A percentile compares a stretch with the other conserved stretches of the same genome.
Conservation (phyloP, 106 monocot species). For the Dactylorhiza incarnata region DNA sequence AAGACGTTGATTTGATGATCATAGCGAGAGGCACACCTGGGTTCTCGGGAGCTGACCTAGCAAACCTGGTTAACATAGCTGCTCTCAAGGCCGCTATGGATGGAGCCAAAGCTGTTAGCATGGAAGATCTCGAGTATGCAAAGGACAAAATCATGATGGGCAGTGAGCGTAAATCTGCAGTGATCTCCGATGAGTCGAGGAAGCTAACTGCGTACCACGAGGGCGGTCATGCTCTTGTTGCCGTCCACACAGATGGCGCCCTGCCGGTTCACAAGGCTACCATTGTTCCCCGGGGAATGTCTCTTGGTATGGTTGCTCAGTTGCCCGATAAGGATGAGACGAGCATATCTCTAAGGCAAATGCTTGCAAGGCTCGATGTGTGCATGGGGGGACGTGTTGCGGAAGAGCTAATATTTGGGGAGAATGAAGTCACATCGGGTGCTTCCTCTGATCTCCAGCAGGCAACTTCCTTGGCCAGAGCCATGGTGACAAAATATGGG, state of each 20-base stretch:
- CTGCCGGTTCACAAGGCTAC: constrained; percentile 89
- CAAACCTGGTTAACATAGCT: constrained; percentile 88
- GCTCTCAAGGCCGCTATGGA: constrained; percentile 99
- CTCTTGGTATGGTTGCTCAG: constrained; percentile 93
- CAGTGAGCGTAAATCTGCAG: constrained; percentile 93
- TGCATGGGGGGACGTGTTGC: constrained; percentile 99
- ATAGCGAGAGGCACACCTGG: constrained; percentile 95
- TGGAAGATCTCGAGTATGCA: constrained; percentile 88
- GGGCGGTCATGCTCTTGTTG: constrained; percentile 98
- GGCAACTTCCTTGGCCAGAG: constrained; percentile 72
- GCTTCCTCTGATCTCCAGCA: constrained; percentile 87
- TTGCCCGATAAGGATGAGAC: constrained; percentile 89
- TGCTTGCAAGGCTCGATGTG: constrained; percentile 95
- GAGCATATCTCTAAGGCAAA: constrained; percentile 78
- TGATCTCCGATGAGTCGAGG: constrained; percentile 79
- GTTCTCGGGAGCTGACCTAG: constrained; percentile 96
- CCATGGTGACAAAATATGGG: constrained; percentile 95
- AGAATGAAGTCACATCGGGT: constrained; percentile 86
- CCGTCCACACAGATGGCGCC: constrained; percentile 87
- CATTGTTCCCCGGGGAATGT: constrained; percentile 87
- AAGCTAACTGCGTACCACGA: constrained; percentile 90
- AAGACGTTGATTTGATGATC: constrained; percentile 87
- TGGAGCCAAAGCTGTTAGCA: constrained; percentile 85
- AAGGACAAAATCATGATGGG: constrained; percentile 99
- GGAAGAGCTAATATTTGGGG: constrained; percentile 93